Evolutionary conservation across 1,139 yeast species (phyloP), one percentile per base, ranked within the genome.

Genomic region (Sugiyamaella grinbergsii): DNA sequence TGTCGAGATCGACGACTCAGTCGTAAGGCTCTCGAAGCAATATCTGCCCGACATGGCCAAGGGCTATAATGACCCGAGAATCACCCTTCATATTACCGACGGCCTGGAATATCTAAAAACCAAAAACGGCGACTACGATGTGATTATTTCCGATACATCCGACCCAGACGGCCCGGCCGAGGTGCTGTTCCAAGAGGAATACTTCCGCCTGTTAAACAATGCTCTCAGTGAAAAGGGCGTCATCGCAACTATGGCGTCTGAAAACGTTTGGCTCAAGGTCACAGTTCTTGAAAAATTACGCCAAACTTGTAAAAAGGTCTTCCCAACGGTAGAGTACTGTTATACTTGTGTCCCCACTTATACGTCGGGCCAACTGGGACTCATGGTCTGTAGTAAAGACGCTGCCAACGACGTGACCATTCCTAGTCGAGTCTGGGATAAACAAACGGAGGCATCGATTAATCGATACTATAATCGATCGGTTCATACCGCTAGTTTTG

Each of bases 151-250:
- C 32, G 98, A 93, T 69, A 87, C 96, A 7, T 86, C 95, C 8
- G 98, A 93, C 68, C 98, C 98, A 1, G 98, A 93, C 64, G 98
- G 98, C 1, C 98, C 98, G 7, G 98, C 98, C 2, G 96, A 84
- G 63, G 88, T 89, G 42, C 85, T 93, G 59, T 93, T 93, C 76
- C 91, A 90, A 70, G 78, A 80, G 59, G 82, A 81, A 54, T 93
- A 91, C 73, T 93, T 91, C 70, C 76, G 80, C 64, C 75, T 93
- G 48, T 73, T 93, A 51, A 67, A 74, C 56, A 79, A 80, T 54
- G 89, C 96, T 1, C 77, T 91, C 53, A 78, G 81, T 34, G 77
- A 76, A 26, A 76, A 83, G 58, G 95, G 96, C 26, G 82, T 90
- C 37, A 88, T 91, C 51, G 86, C 94, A 49, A 89, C 93, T 78